Conservation (phyloP, 208 protist genomes). For the Trypanosoma conorhini region DNA sequence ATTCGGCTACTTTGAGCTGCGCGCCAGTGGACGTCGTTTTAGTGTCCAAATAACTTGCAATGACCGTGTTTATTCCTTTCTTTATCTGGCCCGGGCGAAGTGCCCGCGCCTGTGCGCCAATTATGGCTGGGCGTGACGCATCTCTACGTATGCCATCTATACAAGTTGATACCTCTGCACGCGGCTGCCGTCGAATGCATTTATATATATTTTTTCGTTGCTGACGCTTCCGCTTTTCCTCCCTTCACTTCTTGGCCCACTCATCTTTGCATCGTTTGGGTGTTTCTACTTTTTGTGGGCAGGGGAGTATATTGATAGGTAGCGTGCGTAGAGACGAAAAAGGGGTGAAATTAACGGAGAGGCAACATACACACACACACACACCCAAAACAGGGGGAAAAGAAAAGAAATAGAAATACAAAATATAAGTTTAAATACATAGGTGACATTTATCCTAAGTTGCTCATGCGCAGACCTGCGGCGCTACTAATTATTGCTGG, state of each 20-base stretch:
- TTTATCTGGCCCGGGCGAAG: not conserved
- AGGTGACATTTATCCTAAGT: not conserved
- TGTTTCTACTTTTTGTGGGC: not conserved
- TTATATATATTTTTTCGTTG: not conserved
- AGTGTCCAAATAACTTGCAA: not conserved
- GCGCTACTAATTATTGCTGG: not conserved
- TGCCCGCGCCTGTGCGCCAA: not conserved
- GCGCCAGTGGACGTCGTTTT: not conserved
- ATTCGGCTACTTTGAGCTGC: not conserved
- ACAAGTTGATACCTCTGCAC: constrained; percentile 11
- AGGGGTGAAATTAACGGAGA: not conserved
- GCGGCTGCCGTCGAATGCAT: not conserved
- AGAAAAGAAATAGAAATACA: constrained; percentile 4
- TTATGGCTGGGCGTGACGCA: not conserved
- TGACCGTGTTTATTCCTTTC: not conserved
- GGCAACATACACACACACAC: not conserved
- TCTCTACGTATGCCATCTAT: constrained; percentile 2
- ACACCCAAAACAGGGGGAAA: not conserved
- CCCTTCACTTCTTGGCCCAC: not conserved
- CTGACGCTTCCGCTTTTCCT: not conserved
- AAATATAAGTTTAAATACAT: not conserved
- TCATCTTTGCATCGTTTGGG: not conserved
- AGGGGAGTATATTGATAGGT: not conserved
- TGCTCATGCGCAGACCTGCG: not conserved
- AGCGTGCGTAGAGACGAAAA: not conserved